Evolutionary conservation across 2,329 filamentous ascomycete species (phyloP).

Genomic region (Colletotrichum simmondsii): DNA sequence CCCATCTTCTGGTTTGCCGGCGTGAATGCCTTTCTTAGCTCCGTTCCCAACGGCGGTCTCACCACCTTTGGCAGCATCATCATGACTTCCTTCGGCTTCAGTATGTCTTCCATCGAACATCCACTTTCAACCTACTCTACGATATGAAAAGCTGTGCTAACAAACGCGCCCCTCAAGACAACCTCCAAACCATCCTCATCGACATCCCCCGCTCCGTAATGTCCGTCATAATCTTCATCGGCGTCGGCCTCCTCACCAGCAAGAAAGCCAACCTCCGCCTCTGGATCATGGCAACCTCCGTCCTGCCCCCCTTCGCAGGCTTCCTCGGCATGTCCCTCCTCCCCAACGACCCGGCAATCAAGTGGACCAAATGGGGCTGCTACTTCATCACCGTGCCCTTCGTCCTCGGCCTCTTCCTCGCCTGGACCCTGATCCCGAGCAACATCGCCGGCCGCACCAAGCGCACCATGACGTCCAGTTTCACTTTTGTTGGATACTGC

Average conservation of each 20-base stretch:
- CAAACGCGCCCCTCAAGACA: conserved; percentile 36
- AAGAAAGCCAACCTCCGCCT: conserved; percentile 46
- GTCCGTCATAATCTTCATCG: conserved; percentile 48
- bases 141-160: too few species aligned
- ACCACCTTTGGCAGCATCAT: conserved; percentile 48
- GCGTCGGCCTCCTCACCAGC: conserved; percentile 46
- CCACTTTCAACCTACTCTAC: too few species aligned
- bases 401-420: conserved; percentile 34
- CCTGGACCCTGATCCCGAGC: conserved; percentile 46
- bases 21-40: conserved; percentile 48
- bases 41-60: conserved; percentile 49
- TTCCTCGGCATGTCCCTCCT: conserved; percentile 49
- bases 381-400: conserved; percentile 49
- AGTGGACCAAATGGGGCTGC: conserved; percentile 50
- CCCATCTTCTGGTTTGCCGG: conserved; percentile 51
- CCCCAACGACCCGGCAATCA: conserved; percentile 45
- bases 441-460: conserved; percentile 59
- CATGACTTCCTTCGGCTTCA: conserved; percentile 48
- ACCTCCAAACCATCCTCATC: conserved; percentile 48
- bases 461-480: conserved; percentile 55
- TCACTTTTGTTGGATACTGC: conserved; percentile 58
- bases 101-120: conserved; percentile 29
- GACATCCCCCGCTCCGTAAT: conserved; percentile 46
- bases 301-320: conserved; percentile 47
- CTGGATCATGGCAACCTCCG: conserved; percentile 50